Conservation (phyloP, 768 basidiomycete genomes). For the Zangia roseola region DNA sequence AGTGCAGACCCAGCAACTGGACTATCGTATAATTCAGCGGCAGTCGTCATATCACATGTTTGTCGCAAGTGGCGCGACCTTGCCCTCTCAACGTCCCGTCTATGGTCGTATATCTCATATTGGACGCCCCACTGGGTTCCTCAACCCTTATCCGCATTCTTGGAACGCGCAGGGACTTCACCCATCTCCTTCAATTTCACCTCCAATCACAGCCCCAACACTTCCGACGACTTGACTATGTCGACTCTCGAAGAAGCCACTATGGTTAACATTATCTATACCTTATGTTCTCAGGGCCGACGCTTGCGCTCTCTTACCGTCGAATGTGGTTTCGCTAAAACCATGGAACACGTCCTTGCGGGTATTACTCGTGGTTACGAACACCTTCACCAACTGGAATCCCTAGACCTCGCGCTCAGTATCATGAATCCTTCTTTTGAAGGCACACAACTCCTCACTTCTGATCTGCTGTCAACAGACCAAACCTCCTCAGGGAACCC, state of each 20-base stretch:
- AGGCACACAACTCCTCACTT: slow-evolving; percentile 24
- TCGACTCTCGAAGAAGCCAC: slow-evolving; percentile 17
- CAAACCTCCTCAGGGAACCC: slow-evolving; percentile 1
- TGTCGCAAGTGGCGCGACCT: slow-evolving; percentile 50
- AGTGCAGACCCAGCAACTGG: slow-evolving; percentile 22
- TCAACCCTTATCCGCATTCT: slow-evolving; percentile 27
- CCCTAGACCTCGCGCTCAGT: slow-evolving; percentile 29
- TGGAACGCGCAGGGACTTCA: slow-evolving; percentile 35
- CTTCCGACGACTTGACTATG: slow-evolving; percentile 12
- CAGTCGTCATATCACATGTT: slow-evolving; percentile 47
- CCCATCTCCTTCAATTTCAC: slow-evolving; percentile 38
- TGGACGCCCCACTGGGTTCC: slow-evolving; percentile 25
- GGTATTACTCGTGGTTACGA: slow-evolving; percentile 14
- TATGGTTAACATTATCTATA: slow-evolving; percentile 24
- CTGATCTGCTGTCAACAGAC: slow-evolving; percentile 16
- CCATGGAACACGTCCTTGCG: slow-evolving; percentile 29
- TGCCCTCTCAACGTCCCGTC: slow-evolving; percentile 39
- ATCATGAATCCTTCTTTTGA: slow-evolving; percentile 26
- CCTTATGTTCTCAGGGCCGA: slow-evolving; percentile 20
- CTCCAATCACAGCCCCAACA: slow-evolving; percentile 13
- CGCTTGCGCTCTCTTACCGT: slow-evolving; percentile 37
- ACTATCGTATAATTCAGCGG: slow-evolving; percentile 31
- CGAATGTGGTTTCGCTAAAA: slow-evolving; percentile 28
- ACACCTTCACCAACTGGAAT: slow-evolving; percentile 26
- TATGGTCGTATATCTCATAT: slow-evolving; percentile 45